Percentiles rank a stretch among this genome's conserved stretches.
phyloP scores from a whole-genome alignment of 2,329 filamentous ascomycete species.

The Aspergillus texensis region DNA sequence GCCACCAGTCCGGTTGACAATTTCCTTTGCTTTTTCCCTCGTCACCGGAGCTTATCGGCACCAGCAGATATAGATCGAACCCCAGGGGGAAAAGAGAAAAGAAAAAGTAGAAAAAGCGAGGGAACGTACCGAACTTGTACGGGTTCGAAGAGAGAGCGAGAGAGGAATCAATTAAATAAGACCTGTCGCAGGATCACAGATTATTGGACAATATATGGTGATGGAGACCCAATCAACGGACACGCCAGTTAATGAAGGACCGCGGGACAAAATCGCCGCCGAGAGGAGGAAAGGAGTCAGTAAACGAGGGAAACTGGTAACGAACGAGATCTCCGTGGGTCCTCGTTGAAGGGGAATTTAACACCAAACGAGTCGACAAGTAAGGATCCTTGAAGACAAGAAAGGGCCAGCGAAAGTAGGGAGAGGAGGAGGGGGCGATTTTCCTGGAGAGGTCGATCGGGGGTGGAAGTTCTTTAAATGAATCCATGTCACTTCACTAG shows the following conservation, averaged over 20 bases:
- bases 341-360: background rate
- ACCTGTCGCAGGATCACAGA: background rate
- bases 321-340: background rate
- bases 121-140: conserved; percentile 7
- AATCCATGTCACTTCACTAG: background rate
- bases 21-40: background rate
- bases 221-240: conserved; percentile 11
- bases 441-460: background rate
- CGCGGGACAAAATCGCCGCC: conserved; percentile 8
- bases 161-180: background rate
- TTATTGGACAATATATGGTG: background rate
- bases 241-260: conserved; percentile 21
- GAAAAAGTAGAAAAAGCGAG: background rate
- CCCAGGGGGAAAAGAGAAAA: background rate
- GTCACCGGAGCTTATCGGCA: background rate
- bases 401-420: conserved; percentile 9
- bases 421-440: background rate
- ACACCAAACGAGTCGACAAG: background rate
- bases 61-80: background rate
- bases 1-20: background rate
- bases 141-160: background rate
- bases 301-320: background rate
- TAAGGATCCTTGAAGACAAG: background rate
- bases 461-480: conserved; percentile 1
- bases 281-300: background rate